Conservation (phyloP, 306 rosid genomes). For the Betula pendula region DNA sequence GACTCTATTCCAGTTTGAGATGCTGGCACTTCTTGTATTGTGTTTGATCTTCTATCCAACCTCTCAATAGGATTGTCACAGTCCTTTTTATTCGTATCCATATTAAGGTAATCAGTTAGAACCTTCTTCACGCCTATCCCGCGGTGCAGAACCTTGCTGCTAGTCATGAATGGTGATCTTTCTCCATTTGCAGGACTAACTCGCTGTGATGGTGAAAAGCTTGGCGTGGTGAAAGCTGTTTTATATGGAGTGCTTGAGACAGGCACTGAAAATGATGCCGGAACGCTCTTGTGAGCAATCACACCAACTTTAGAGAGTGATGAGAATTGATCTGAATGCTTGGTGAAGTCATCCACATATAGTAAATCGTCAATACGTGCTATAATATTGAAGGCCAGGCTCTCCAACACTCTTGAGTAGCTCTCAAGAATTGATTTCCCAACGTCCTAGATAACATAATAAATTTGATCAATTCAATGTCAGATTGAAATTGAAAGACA, state of each 20-base stretch:
- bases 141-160: slow-evolving; percentile 48
- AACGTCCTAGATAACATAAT: slow-evolving; percentile 59
- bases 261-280: slow-evolving; percentile 56
- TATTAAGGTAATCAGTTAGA: slow-evolving; percentile 75
- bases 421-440: slow-evolving; percentile 94
- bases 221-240: slow-evolving; percentile 71
- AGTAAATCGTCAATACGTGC: slow-evolving; percentile 92
- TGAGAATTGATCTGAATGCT: slow-evolving; percentile 61
- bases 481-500: slow-evolving; percentile 5
- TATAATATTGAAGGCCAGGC: slow-evolving; percentile 78
- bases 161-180: slow-evolving; percentile 49
- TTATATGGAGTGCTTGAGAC: slow-evolving; percentile 71
- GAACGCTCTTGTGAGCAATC: slow-evolving; percentile 56
- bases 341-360: slow-evolving; percentile 79
- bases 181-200: slow-evolving; percentile 54
- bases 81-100: slow-evolving; percentile 51
- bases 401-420: slow-evolving; percentile 88
- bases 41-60: slow-evolving; percentile 30
- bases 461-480: slow-evolving; percentile 9
- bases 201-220: slow-evolving; percentile 59
- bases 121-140: slow-evolving; percentile 68
- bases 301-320: slow-evolving; percentile 66
- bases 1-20: slow-evolving; percentile 42
- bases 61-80: slow-evolving; percentile 35
- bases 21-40: slow-evolving; percentile 31